Conservation (phyloP, 441 rosid genomes). For the Syzygium malaccense region DNA sequence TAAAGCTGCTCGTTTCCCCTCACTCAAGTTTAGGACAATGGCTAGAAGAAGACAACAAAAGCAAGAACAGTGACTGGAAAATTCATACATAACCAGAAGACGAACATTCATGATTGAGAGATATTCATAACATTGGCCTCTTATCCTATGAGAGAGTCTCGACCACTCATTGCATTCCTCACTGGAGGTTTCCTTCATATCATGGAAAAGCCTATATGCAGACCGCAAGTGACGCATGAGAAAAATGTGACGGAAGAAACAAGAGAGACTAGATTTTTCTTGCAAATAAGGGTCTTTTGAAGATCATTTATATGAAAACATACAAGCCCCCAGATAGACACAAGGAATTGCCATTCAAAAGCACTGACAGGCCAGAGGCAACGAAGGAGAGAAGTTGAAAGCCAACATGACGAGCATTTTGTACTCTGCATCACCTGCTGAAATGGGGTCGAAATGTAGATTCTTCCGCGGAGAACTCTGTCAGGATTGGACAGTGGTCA, state of each 20-base stretch:
- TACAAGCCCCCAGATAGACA: not conserved
- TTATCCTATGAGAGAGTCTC: not conserved
- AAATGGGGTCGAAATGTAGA: not conserved
- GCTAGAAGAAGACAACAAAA: not conserved
- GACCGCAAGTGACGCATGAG: not conserved
- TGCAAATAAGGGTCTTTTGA: not conserved
- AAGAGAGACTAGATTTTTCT: not conserved
- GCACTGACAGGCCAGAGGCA: not conserved
- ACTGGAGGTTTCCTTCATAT: not conserved
- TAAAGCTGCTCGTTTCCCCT: not conserved
- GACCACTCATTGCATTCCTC: not conserved
- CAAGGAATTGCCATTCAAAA: not conserved
- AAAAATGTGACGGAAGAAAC: not conserved
- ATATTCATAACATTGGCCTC: not conserved
- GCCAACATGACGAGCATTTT: conserved; percentile 4
- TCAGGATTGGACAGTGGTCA: not conserved
- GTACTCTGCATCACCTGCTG: not conserved
- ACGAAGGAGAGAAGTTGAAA: not conserved
- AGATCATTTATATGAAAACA: not conserved
- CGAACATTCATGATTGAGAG: not conserved
- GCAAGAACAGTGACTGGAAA: not conserved
- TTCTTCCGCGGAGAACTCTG: not conserved
- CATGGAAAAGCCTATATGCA: not conserved
- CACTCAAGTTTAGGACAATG: not conserved
- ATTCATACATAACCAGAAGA: not conserved